Evolutionary conservation across 164 flowering plant genomes (phyloP), one percentile per base, ranked within the genome.

Genomic region (Macadamia tetraphylla): DNA sequence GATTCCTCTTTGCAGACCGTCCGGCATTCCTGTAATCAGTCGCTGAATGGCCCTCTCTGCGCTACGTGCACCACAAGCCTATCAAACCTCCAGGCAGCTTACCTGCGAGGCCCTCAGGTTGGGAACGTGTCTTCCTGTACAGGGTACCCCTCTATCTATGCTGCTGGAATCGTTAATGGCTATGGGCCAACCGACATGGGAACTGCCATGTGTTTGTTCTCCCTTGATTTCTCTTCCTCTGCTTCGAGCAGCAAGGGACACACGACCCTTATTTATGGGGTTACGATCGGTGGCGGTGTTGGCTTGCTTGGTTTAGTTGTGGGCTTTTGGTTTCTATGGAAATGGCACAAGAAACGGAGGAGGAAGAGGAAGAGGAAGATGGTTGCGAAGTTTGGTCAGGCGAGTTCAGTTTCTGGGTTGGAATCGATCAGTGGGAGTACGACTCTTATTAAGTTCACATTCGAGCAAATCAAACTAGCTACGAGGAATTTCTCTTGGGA

Each of bases 391-490:
- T 53, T 64, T 51, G 58, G 62, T 51, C 75, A 70, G 66, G 48
- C 46, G 52, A 67, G 52, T 30, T 30, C 62, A 17, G 70, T 43
- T 65, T 77, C 85, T 9, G 74, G 76, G 48, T 71, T 88, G 77
- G 87, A 79, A 6, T 78, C 88, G 4, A 80, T 90, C 13, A 69
- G 78, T 32, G 81, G 76, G 30, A 86, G 91, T 65, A 84, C 92
- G 8, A 77, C 75, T 6, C 55, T 90, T 77, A 73, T 84, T 64
- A 83, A 70, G 75, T 89, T 79, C 74, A 78, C 80, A 0, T 68
- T 85, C n/a, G 95, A 89, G 13, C 94, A 90, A 43, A 84, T 93
- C 62, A 90, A 77, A 75, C 66, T 72, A 49, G 88, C 94, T 0
- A 90, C 98, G 0, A 68, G 71, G 69, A 90, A 85, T 78, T 93